Conservation (phyloP, 768 basidiomycete genomes). For the Cytidiella melzeri region DNA sequence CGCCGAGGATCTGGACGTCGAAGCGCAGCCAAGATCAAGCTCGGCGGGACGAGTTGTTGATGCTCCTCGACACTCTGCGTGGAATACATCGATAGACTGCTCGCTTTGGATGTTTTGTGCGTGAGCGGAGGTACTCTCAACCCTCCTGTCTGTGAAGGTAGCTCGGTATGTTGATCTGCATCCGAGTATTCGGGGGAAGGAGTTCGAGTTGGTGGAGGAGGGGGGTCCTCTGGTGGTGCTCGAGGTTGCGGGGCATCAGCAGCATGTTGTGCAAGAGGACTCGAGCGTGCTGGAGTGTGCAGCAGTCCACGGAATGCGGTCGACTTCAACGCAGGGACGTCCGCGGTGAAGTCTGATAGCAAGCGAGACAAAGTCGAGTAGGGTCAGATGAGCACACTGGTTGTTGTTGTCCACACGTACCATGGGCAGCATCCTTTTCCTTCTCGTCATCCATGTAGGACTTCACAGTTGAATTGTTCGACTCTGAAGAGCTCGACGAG, state of each 20-base stretch:
- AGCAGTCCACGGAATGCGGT: not conserved
- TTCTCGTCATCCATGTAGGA: slow-evolving; percentile 3
- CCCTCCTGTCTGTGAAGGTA: not conserved
- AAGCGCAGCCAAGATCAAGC: slow-evolving; percentile 34
- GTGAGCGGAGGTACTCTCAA: slow-evolving; percentile 5
- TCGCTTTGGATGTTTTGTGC: slow-evolving; percentile 27
- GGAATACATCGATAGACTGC: slow-evolving; percentile 32
- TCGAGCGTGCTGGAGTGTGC: slow-evolving; percentile 10
- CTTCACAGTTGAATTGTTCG: slow-evolving; percentile 12
- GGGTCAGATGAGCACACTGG: too few relatives aligned
- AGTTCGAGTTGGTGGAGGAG: slow-evolving; percentile 1
- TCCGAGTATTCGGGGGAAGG: not conserved
- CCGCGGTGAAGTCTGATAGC: too few relatives aligned
- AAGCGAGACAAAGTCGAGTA: too few relatives aligned
- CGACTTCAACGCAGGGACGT: not conserved
- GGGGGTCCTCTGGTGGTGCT: not conserved
- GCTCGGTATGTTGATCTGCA: not conserved
- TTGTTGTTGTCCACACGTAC: not conserved
- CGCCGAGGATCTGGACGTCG: slow-evolving; percentile 21
- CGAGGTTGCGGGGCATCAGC: not conserved
- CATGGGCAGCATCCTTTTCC: not conserved
- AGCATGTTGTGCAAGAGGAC: slow-evolving; percentile 9
- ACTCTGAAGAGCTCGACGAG: slow-evolving; percentile 14
- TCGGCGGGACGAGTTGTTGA: slow-evolving; percentile 24
- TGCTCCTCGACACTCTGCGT: slow-evolving; percentile 32